Evolutionary conservation across 176 grass and related monocot genomes (phyloP), one percentile per base, ranked within the genome.

Genomic region (Aegilops umbellulata): DNA sequence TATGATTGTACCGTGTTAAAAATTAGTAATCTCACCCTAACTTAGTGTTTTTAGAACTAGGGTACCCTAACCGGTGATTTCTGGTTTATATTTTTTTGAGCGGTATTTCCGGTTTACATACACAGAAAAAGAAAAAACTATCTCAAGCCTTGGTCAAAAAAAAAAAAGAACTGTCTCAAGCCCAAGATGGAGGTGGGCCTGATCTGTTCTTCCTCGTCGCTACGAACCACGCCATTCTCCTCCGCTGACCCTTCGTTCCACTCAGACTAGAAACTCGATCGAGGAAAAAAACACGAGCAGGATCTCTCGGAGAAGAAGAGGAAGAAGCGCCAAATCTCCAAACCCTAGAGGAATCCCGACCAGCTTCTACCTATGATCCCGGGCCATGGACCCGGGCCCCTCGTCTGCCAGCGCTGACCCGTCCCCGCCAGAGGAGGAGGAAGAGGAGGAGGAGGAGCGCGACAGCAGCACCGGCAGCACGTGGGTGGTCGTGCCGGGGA

Each of bases 401-500:
- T 72, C 90, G 63, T 82, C 82, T 39, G 82, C 82, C 71, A 24
- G 72, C 24, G 62, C 78, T 81, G 82, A 86, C 73, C 86, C 39
- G 44, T 29, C 36, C 36, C 71, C 71, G 27, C 27, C 35, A 61
- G 85, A 34, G 83, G 70, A 74, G 47, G 82, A 47, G n/a, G 29
- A 60, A 17, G 86, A 27, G 23, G 72, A 24, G 32, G 27, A 32
- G 35, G 83, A 60, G 46, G 44, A 47, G 46, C 4, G 49, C 16
- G 6, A 15, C 14, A 27, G 71, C 71, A 17, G 71, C 71, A 2
- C 23, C 66, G 49, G 66, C 51, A 77, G 80, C 14, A 64, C 67
- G 23, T 89, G 86, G 94, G 82, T 83, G 67, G 14, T 92, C 30
- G 77, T 89, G 53, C 89, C 81, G 14, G 60, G 67, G 10, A 81